Percentiles rank a stretch among this genome's conserved stretches.
Evolutionary conservation across 495 filamentous ascomycete species (phyloP).

Genomic region (Hapsidospora chrysogenum): DNA sequence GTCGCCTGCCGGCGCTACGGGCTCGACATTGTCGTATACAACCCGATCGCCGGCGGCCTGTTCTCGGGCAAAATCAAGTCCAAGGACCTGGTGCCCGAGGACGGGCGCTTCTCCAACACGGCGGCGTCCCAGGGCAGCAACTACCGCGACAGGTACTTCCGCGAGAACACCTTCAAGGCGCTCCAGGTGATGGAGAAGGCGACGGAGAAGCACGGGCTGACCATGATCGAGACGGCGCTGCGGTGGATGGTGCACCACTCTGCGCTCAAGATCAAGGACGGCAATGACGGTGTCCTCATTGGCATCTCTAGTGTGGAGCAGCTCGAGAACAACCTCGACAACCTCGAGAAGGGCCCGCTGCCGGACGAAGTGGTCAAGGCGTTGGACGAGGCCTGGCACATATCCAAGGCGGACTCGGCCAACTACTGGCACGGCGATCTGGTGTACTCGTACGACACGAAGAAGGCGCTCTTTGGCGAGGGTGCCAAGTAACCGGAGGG

Average conservation of each 20-base stretch:
- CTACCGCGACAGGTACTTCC: constrained; percentile 73
- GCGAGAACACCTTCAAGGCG: constrained; percentile 60
- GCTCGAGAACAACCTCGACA: constrained; percentile 55
- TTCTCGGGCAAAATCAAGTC: constrained; percentile 77
- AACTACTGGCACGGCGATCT: constrained; percentile 68
- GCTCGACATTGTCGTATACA: constrained; percentile 81
- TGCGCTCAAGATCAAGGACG: constrained; percentile 52
- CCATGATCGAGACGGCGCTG: constrained; percentile 67
- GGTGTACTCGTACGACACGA: constrained; percentile 58
- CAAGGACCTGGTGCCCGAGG: constrained; percentile 38
- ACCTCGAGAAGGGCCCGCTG: constrained; percentile 74
- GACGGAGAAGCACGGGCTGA: constrained; percentile 56
- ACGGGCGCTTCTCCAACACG: constrained; percentile 45
- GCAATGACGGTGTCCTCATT: constrained; percentile 68
- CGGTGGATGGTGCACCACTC: constrained; percentile 73
- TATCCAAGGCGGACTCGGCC: constrained; percentile 47
- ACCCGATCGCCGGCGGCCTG: constrained; percentile 70
- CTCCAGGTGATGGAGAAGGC: constrained; percentile 58
- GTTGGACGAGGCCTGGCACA: constrained; percentile 60
- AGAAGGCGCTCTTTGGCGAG: constrained; percentile 42
- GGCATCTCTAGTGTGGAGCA: constrained; percentile 63
- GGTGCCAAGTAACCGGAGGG: constrained; percentile 16
- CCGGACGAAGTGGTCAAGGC: constrained; percentile 69
- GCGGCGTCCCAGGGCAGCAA: constrained; percentile 25
- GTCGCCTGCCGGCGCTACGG: constrained; percentile 70